A percentile compares a stretch with the other conserved stretches of the same genome.
Evolutionary conservation across 768 basidiomycete species (phyloP).

Genomic region (Russula virescens): DNA sequence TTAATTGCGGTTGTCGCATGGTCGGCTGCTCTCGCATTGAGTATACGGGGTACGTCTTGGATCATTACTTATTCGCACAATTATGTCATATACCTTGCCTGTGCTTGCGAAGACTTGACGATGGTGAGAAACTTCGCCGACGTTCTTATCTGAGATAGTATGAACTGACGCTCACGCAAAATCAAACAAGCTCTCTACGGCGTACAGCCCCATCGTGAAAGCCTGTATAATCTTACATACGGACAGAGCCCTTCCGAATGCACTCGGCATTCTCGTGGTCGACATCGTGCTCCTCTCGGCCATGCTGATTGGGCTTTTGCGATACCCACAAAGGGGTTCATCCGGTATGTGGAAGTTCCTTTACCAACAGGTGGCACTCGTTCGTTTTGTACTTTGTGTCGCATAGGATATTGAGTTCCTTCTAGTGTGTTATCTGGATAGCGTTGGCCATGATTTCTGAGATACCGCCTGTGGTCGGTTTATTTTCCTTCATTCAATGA

Average conservation of each 20-base stretch:
- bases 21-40: neutral
- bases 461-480: too few species aligned
- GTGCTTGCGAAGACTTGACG: neutral
- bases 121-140: neutral
- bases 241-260: too few species aligned
- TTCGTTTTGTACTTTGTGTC: too few species aligned
- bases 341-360: slow-evolving; percentile 5
- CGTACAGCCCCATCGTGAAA: neutral
- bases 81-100: neutral
- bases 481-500: too few species aligned
- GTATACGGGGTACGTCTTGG: neutral
- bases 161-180: neutral
- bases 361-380: too few species aligned
- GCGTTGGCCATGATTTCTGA: too few species aligned
- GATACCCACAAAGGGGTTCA: neutral
- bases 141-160: neutral
- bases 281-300: neutral
- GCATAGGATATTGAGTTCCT: too few species aligned
- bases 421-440: too few species aligned
- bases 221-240: neutral
- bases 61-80: neutral
- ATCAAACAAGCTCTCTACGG: neutral
- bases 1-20: neutral
- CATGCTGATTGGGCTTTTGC: slow-evolving; percentile 4
- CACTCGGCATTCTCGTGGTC: neutral